Evolutionary conservation across 441 rosid species (phyloP), one percentile per base, ranked within the genome.

Genomic region (Pelargonium exstipulatum): DNA sequence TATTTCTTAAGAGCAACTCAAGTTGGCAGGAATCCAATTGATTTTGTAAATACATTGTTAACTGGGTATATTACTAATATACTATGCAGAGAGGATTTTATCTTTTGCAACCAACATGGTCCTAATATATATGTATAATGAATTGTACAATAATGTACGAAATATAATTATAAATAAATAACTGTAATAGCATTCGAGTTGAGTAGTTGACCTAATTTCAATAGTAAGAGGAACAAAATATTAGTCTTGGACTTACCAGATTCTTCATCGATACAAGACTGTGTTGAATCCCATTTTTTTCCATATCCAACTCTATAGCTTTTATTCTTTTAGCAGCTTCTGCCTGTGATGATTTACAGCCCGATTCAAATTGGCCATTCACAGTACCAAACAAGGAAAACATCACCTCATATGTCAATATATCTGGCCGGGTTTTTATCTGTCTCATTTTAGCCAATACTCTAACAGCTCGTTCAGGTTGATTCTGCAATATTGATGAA

Each of bases 281-380:
- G 78, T 92, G 99, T 67, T 77, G 87, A 73, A 89, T 76, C 65
- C 87, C 86, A 71, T 88, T 85, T 78, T 76, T 81, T 3, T 77
- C 78, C 99, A 92, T 92, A 79, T 89, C 93, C 83, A 65, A 78
- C 77, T 88, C 96, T 69, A 92, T 82, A 76, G 88, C 84, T 5
- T 81, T 80, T 76, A 92, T 85, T 80, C 99, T 83, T 83, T 84
- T 87, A 65, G 81, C 81, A 76, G 72, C 82, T 22, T 85, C 88
- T 71, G 69, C 81, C 69, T 80, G 86, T 18, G 98, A 90, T 67
- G 79, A 71, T 78, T 80, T 72, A 79, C 78, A 69, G 67, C 88
- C 91, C 40, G 77, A 77, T 83, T 89, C 93, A 64, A 90, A 89
- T 1, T 95, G 98, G 76, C 85, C 84, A 82, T 87, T 86, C 67